These are phyloP conservation scores for Aspergillus brasiliensis DNA, from an alignment of 2,329 filamentous ascomycete species.

Conservation along the genomic window DNA sequence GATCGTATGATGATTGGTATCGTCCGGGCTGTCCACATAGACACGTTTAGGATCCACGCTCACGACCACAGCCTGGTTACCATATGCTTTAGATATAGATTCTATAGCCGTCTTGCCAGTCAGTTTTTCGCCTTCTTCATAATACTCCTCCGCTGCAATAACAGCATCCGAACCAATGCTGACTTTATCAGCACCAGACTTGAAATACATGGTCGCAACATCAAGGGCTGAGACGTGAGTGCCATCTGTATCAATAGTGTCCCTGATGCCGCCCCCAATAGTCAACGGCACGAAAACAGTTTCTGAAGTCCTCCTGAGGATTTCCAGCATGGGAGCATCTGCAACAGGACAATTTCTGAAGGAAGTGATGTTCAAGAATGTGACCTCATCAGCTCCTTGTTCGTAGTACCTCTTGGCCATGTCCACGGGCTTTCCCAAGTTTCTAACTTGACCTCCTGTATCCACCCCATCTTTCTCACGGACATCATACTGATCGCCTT, in stretches of 20 bases:
- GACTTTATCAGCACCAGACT: conserved; percentile 94
- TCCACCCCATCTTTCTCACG: conserved; percentile 74
- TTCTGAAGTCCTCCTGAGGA: conserved; percentile 79
- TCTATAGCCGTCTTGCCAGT: conserved; percentile 89
- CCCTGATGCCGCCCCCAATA: conserved; percentile 91
- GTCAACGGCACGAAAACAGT: conserved; percentile 96
- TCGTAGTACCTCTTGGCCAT: conserved; percentile 94
- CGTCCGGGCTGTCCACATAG: conserved; percentile 70
- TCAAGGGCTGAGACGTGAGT: conserved; percentile 85
- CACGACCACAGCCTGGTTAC: conserved; percentile 94
- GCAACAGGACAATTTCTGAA: conserved; percentile 93
- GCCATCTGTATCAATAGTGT: conserved; percentile 86
- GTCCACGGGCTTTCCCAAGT: conserved; percentile 94
- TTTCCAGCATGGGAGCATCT: conserved; percentile 94
- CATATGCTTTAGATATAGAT: conserved; percentile 89
- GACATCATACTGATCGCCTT: conserved; percentile 98
- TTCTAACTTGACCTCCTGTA: conserved; percentile 68
- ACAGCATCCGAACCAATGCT: conserved; percentile 96
- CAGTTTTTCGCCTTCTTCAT: conserved; percentile 67
- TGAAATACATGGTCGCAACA: conserved; percentile 96
- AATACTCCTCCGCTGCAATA: conserved; percentile 87
- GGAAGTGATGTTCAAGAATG: conserved; percentile 96
- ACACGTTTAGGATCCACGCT: conserved; percentile 91
- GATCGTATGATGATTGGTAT: conserved; percentile 75
- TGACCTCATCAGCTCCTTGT: conserved; percentile 94